These are phyloP conservation scores for Vaccinium vitisidaea DNA, from an alignment of 148 eudicot genomes.

Conservation along the genomic window DNA sequence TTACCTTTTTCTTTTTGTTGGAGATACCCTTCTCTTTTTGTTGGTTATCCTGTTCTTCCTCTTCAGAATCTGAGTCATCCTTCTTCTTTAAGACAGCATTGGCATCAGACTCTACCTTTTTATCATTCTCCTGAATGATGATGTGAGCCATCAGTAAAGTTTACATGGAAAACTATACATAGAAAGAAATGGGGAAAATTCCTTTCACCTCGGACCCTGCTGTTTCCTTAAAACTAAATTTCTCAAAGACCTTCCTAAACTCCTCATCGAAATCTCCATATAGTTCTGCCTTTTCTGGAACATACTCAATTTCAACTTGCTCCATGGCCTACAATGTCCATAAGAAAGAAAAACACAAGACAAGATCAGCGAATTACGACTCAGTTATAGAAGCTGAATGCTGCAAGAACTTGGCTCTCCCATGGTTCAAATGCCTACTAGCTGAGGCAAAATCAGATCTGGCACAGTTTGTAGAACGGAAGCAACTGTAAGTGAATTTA, in stretches of 20 bases:
- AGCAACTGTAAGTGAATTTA: not conserved
- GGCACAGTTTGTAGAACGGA: not conserved
- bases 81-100: constrained; percentile 64
- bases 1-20: constrained; percentile 94
- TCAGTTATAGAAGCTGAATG: not conserved
- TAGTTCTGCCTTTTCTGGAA: constrained; percentile 66
- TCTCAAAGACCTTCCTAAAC: constrained; percentile 76
- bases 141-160: not conserved
- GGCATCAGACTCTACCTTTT: constrained; percentile 59
- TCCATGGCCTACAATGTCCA: constrained; percentile 40
- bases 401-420: not conserved
- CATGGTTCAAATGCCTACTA: not conserved
- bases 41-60: constrained; percentile 74
- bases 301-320: constrained; percentile 70
- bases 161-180: not conserved
- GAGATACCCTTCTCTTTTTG: constrained; percentile 84
- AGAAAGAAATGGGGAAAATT: not conserved
- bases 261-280: constrained; percentile 65
- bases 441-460: not conserved
- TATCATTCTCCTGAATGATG: constrained; percentile 53
- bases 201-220: constrained; percentile 58
- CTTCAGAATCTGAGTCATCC: constrained; percentile 90
- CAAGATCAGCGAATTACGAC: not conserved
- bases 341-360: not conserved
- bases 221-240: constrained; percentile 53